These are phyloP conservation scores for Xylariaceae sp. DNA, from an alignment of 2,329 filamentous ascomycete species.

Conservation along the genomic window DNA sequence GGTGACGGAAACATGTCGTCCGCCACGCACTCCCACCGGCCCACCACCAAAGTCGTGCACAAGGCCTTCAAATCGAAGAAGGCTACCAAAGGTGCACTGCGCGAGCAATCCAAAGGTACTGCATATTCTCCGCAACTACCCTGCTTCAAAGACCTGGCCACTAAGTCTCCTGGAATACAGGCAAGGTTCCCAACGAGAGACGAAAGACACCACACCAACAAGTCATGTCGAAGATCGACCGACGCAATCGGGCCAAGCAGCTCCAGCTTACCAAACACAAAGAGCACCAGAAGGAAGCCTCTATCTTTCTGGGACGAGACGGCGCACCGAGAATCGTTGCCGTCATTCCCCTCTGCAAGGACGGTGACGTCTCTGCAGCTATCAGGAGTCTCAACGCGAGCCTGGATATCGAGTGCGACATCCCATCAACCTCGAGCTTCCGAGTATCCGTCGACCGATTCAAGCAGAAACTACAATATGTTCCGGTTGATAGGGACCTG, in stretches of 20 bases:
- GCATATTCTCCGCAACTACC: no score
- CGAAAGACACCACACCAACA: conserved; percentile 90
- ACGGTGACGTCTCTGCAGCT: conserved; percentile 61
- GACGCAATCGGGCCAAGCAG: conserved; percentile 91
- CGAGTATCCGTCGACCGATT: conserved; percentile 79
- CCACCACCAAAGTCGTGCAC: conserved; percentile 81
- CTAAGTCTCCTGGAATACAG: conserved; percentile 37
- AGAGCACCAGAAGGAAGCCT: conserved; percentile 72
- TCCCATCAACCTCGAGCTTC: conserved; percentile 53
- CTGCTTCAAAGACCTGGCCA: no score
- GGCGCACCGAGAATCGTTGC: conserved; percentile 85
- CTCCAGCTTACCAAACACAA: conserved; percentile 76
- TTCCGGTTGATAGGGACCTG: conserved; percentile 68
- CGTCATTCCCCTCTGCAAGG: conserved; percentile 74
- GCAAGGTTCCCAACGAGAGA: conserved; percentile 77
- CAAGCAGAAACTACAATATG: conserved; percentile 88
- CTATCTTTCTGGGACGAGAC: conserved; percentile 79
- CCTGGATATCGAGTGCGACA: conserved; percentile 67
- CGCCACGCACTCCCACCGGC: conserved; percentile 77
- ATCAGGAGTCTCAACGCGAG: conserved; percentile 69
- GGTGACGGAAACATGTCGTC: conserved; percentile 69
- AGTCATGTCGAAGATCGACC: conserved; percentile 94
- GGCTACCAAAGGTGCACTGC: conserved; percentile 79
- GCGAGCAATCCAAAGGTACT: conserved; percentile 77
- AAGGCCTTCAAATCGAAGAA: conserved; percentile 93